Percentiles rank a stretch among this genome's conserved stretches.
phyloP scores from a whole-genome alignment of 345 rosid species.

The Corymbia maculata region DNA sequence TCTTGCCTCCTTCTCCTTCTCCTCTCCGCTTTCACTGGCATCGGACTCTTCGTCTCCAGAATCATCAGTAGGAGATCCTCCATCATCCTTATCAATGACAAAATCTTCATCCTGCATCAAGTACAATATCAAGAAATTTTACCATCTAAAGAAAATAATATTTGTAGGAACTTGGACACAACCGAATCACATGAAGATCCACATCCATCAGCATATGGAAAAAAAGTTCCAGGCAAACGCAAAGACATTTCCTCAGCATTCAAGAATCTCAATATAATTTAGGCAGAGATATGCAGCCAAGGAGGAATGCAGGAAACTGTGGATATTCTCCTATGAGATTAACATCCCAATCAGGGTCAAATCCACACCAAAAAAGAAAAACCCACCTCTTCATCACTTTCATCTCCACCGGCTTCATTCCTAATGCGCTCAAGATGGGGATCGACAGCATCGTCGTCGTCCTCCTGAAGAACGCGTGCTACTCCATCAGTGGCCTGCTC shows the following conservation, averaged over 20 bases:
- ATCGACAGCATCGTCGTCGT: slow-evolving; percentile 86
- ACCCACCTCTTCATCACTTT: slow-evolving; percentile 87
- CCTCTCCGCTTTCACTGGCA: slow-evolving; percentile 62
- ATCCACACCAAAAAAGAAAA: neutral
- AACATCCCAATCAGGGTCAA: neutral
- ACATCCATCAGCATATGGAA: neutral
- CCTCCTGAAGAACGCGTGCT: slow-evolving; percentile 61
- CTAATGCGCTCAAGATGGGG: slow-evolving; percentile 89
- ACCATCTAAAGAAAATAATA: neutral
- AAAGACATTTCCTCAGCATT: neutral
- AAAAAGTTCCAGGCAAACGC: neutral
- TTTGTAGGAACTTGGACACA: neutral
- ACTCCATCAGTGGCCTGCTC: slow-evolving; percentile 55
- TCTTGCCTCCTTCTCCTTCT: slow-evolving; percentile 79
- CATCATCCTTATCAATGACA: slow-evolving; percentile 75
- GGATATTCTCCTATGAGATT: neutral
- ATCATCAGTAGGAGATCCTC: slow-evolving; percentile 95
- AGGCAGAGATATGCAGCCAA: neutral
- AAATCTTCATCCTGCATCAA: slow-evolving; percentile 82
- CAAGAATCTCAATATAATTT: neutral
- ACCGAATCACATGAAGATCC: neutral
- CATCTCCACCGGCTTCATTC: slow-evolving; percentile 79
- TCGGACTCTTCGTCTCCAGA: slow-evolving; percentile 76
- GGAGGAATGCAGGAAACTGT: neutral
- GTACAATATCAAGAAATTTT: neutral